Conservation (phyloP, 768 basidiomycete species). For the Psilocybe cyanescens region DNA sequence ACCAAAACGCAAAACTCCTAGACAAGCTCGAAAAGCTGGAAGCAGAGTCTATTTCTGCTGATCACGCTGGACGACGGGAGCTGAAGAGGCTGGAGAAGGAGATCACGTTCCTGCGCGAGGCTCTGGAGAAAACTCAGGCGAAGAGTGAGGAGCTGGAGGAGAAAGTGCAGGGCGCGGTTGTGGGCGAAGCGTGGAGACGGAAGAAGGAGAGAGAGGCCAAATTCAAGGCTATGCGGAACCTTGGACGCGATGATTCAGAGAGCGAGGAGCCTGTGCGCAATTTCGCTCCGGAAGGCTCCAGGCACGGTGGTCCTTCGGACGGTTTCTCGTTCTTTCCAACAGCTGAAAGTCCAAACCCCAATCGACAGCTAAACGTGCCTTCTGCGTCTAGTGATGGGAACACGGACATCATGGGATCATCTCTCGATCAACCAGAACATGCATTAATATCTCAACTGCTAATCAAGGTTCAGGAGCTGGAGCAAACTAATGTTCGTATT, state of each 20-base stretch:
- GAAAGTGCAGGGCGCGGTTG: constrained; percentile 53
- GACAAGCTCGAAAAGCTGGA: constrained; percentile 78
- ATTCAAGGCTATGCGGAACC: constrained; percentile 53
- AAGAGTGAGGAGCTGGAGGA: constrained; percentile 74
- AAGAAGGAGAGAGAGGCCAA: constrained; percentile 58
- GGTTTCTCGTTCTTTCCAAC: constrained; percentile 32
- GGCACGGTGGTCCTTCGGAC: constrained; percentile 37
- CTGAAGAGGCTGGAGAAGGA: constrained; percentile 80
- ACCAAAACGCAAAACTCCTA: constrained; percentile 84
- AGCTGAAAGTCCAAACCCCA: constrained; percentile 22
- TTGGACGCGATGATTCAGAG: constrained; percentile 33
- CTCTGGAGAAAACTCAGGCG: constrained; percentile 76
- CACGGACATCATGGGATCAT: background rate
- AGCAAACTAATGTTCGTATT: constrained; percentile 72
- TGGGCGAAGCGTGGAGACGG: constrained; percentile 47
- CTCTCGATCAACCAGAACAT: constrained; percentile 47
- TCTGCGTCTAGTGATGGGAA: background rate
- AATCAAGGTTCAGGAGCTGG: constrained; percentile 76
- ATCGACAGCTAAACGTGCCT: background rate
- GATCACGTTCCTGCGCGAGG: constrained; percentile 72
- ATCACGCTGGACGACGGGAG: constrained; percentile 68
- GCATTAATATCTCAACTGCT: constrained; percentile 72
- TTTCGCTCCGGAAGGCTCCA: constrained; percentile 64
- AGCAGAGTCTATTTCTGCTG: constrained; percentile 65
- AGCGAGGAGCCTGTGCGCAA: constrained; percentile 39